Evolutionary conservation across 441 rosid species (phyloP).

Genomic region (Daphne laureola): DNA sequence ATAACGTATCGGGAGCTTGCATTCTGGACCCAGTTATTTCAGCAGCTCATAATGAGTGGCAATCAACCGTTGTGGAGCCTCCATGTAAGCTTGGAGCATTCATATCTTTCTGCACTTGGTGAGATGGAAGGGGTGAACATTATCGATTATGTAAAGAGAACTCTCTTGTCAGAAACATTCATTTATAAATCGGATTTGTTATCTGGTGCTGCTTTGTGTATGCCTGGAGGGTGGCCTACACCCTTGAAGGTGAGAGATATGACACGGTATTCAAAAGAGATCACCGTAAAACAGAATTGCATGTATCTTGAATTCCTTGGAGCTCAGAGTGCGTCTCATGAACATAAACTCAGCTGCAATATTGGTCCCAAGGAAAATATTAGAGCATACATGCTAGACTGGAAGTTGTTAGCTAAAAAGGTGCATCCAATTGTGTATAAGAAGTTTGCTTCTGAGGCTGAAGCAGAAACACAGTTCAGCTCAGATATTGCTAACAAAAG

Average conservation of each 20-base stretch:
- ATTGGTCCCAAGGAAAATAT: conserved; percentile 19
- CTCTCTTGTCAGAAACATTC: conserved; percentile 36
- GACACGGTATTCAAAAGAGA: conserved; percentile 55
- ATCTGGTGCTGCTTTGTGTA: conserved; percentile 31
- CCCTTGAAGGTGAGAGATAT: conserved; percentile 61
- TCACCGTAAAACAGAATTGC: conserved; percentile 73
- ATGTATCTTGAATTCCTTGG: conserved; percentile 78
- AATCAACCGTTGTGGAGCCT: conserved; percentile 84
- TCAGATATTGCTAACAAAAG: conserved; percentile 34
- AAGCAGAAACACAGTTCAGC: conserved; percentile 20
- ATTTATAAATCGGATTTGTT: conserved; percentile 25
- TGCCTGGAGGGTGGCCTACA: conserved; percentile 91
- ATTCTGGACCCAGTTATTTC: conserved; percentile 81
- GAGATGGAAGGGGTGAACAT: conserved; percentile 55
- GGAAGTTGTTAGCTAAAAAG: conserved; percentile 21
- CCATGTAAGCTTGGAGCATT: conserved; percentile 85
- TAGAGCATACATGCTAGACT: conserved; percentile 29
- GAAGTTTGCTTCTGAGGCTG: conserved; percentile 18
- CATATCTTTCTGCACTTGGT: conserved; percentile 78
- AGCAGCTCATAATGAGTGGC: conserved; percentile 72
- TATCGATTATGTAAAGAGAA: conserved; percentile 43
- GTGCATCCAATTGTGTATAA: conserved; percentile 43
- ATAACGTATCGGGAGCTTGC: conserved; percentile 86
- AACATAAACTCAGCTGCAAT: conserved; percentile 22
- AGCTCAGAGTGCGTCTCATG: conserved; percentile 44